phyloP scores from a whole-genome alignment of 2,329 filamentous ascomycete genomes.

The Sporothrix humicola region DNA sequence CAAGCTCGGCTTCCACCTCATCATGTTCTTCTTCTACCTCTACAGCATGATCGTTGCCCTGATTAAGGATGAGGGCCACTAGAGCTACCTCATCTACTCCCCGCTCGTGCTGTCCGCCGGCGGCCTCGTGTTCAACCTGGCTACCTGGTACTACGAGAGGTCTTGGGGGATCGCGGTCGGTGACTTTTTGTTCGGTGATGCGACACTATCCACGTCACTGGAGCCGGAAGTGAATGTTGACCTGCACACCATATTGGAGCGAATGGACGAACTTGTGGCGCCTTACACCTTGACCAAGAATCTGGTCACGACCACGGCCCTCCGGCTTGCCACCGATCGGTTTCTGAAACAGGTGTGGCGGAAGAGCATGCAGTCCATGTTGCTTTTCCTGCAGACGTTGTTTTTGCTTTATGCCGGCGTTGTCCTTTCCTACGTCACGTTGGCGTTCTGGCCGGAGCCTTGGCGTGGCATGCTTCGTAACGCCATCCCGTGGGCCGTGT shows the following conservation, averaged over 20 bases:
- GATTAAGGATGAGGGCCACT: slow-evolving; percentile 92
- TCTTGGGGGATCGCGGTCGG: too few species aligned
- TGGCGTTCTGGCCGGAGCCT: background rate
- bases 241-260: background rate
- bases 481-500: background rate
- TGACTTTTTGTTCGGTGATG: background rate
- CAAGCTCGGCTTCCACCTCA: slow-evolving; percentile 96
- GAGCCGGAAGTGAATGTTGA: background rate
- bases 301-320: background rate
- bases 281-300: background rate
- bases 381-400: background rate
- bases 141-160: too few species aligned
- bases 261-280: background rate
- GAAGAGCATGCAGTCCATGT: background rate
- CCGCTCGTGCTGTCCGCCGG: background rate
- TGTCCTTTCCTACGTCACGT: background rate
- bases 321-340: background rate
- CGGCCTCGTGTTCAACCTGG: background rate
- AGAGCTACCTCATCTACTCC: slow-evolving; percentile 42
- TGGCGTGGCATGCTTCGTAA: background rate
- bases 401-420: background rate
- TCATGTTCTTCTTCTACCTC: slow-evolving; percentile 99
- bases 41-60: slow-evolving; percentile 98
- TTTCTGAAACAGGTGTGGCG: background rate
- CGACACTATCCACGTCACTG: background rate